A percentile compares a stretch with the other conserved stretches of the same genome.
Evolutionary conservation across 2,329 filamentous ascomycete species (phyloP).

Genomic region (Metarhizium sp.): DNA sequence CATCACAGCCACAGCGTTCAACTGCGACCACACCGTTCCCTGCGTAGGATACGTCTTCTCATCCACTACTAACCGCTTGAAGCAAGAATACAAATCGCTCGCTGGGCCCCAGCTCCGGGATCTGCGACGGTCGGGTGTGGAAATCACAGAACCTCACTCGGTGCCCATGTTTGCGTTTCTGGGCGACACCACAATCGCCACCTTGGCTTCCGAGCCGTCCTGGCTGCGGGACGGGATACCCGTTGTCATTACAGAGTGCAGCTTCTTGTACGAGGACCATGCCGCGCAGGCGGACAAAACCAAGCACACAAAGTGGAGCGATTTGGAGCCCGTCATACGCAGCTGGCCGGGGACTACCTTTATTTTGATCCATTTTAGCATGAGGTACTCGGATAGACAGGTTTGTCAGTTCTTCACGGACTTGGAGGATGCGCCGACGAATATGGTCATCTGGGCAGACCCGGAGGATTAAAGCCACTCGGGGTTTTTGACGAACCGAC

Average conservation of each 20-base stretch:
- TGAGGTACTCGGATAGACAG: conserved; percentile 32
- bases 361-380: conserved; percentile 37
- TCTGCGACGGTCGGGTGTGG: conserved; percentile 26
- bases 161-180: conserved; percentile 37
- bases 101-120: conserved; percentile 26
- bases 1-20: conserved; percentile 32
- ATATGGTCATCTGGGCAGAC: conserved; percentile 39
- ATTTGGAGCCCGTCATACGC: conserved; percentile 34
- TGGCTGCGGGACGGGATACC: conserved; percentile 30
- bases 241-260: conserved; percentile 41
- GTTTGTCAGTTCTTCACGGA: conserved; percentile 30
- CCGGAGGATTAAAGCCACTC: conserved; percentile 16
- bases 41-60: conserved; percentile 38
- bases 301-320: conserved; percentile 37
- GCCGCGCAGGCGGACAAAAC: conserved; percentile 33
- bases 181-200: conserved; percentile 34
- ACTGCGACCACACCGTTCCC: conserved; percentile 37
- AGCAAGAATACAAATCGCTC: conserved; percentile 25
- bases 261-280: conserved; percentile 35
- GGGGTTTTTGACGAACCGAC: too few species aligned
- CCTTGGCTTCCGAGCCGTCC: conserved; percentile 26
- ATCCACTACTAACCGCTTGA: conserved; percentile 27
- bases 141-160: conserved; percentile 29
- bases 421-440: conserved; percentile 27
- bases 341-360: conserved; percentile 33